A percentile compares a stretch with the other conserved stretches of the same genome.
phyloP scores from a whole-genome alignment of 768 basidiomycete species.

The Rhizopogon vesiculosus region DNA sequence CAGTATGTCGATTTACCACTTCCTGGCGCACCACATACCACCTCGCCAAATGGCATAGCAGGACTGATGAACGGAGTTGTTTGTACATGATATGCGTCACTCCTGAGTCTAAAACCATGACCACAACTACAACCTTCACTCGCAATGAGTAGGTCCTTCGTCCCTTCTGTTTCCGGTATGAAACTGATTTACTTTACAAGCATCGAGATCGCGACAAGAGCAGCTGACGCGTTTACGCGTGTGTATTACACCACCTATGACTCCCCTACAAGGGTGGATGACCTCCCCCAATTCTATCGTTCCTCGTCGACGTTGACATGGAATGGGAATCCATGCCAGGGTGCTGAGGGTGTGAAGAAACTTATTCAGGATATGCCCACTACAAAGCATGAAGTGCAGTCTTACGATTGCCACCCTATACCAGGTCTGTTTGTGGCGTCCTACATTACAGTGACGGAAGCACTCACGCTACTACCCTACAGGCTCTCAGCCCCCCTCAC shows the following conservation, averaged over 20 bases:
- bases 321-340: conserved; percentile 82
- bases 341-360: conserved; percentile 60
- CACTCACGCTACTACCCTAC: background rate
- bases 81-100: too few species aligned
- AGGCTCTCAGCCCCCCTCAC: conserved; percentile 77
- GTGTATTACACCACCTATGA: conserved; percentile 83
- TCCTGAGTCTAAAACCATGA: background rate
- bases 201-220: conserved; percentile 80
- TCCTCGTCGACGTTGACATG: conserved; percentile 71
- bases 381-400: conserved; percentile 82
- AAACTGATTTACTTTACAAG: conserved; percentile 33
- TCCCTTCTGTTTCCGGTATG: conserved; percentile 11
- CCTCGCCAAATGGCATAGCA: conserved; percentile 81
- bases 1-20: conserved; percentile 89
- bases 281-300: conserved; percentile 81
- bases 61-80: background rate
- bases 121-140: conserved; percentile 37
- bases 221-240: conserved; percentile 78
- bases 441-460: background rate
- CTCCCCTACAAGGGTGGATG: conserved; percentile 67
- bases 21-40: conserved; percentile 83
- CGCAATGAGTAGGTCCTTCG: conserved; percentile 49
- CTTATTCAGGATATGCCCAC: conserved; percentile 70
- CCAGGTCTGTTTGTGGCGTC: conserved; percentile 47
- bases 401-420: conserved; percentile 87